Conservation (phyloP, 1,284 basidiomycete species). For the Neolentinus lepideus region DNA sequence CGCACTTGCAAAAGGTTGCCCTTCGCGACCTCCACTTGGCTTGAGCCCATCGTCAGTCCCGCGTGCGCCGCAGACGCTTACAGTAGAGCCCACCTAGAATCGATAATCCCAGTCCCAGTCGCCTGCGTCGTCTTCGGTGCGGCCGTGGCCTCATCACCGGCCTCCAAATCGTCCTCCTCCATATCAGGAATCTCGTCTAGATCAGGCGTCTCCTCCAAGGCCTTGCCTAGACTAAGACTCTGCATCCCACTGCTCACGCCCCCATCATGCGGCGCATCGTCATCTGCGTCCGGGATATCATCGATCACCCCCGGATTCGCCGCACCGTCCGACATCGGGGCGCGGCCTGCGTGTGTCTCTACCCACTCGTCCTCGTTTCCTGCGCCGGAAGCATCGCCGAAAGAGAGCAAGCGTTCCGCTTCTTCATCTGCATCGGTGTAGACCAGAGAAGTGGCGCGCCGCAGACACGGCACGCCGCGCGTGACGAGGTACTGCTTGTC, state of each 20-base stretch:
- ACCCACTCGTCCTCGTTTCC: slow-evolving; percentile 76
- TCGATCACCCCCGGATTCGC: slow-evolving; percentile 58
- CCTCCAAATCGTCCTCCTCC: slow-evolving; percentile 80
- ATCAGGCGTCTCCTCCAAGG: slow-evolving; percentile 57
- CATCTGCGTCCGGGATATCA: slow-evolving; percentile 73
- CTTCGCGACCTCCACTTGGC: slow-evolving; percentile 56
- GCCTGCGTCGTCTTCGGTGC: slow-evolving; percentile 44
- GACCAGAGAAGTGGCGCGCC: slow-evolving; percentile 84
- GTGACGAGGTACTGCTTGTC: slow-evolving; percentile 98
- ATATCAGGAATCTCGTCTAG: slow-evolving; percentile 92
- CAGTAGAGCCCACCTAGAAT: slow-evolving; percentile 29
- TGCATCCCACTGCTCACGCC: slow-evolving; percentile 31
- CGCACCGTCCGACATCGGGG: slow-evolving; percentile 39
- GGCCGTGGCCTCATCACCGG: slow-evolving; percentile 78
- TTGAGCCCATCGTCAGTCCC: slow-evolving; percentile 17
- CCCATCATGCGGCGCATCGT: slow-evolving; percentile 30
- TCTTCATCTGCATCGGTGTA: slow-evolving; percentile 96
- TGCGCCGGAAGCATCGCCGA: slow-evolving; percentile 52
- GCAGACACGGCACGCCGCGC: slow-evolving; percentile 86
- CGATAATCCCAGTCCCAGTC: slow-evolving; percentile 25
- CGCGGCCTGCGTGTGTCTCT: slow-evolving; percentile 77
- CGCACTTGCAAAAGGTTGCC: slow-evolving; percentile 90
- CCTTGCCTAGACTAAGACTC: slow-evolving; percentile 29
- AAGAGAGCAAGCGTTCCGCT: slow-evolving; percentile 80
- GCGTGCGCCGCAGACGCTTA: background rate